Percentiles rank a stretch among this genome's conserved stretches.
phyloP scores from a whole-genome alignment of 331 rosid genomes.

The Saraca asoca region DNA sequence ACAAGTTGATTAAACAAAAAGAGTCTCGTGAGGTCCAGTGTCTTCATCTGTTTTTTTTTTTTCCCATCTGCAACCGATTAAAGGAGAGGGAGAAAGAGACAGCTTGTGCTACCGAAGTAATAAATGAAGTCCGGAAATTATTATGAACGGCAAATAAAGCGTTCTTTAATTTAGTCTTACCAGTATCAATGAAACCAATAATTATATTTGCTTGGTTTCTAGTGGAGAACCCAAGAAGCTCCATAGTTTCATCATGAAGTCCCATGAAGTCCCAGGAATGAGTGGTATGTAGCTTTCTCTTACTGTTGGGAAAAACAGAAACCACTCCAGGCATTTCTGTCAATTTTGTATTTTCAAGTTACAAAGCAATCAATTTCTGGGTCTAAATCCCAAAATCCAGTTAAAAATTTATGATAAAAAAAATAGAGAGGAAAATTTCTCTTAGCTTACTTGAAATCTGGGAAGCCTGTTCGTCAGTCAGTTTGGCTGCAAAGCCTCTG shows the following conservation, averaged over 20 bases:
- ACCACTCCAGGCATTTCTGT: conserved; percentile 75
- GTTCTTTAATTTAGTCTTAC: conserved; percentile 37
- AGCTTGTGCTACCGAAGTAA: conserved; percentile 21
- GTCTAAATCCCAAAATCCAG: not conserved
- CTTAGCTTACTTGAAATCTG: conserved; percentile 60
- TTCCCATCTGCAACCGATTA: conserved; percentile 13
- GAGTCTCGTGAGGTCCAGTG: conserved; percentile 24
- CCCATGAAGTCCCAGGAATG: conserved; percentile 92
- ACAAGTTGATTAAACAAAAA: conserved; percentile 16
- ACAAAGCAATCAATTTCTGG: conserved; percentile 14
- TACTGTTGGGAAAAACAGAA: conserved; percentile 76
- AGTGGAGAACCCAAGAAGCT: conserved; percentile 52
- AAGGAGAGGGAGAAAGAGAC: conserved; percentile 23
- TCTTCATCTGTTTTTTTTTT: conserved; percentile 27
- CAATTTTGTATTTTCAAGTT: conserved; percentile 32
- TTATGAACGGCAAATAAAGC: conserved; percentile 32
- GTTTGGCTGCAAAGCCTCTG: conserved; percentile 78
- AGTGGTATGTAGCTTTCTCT: conserved; percentile 74
- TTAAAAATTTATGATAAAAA: not conserved
- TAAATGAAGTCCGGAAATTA: conserved; percentile 31
- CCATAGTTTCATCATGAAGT: conserved; percentile 58
- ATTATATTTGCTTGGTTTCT: conserved; percentile 70
- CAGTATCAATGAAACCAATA: conserved; percentile 77
- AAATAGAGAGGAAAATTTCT: conserved; percentile 8
- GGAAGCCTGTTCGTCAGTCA: conserved; percentile 62